Conservation (phyloP, 371 early-diverging fungal species). For the Choanephora cucurbitarum region DNA sequence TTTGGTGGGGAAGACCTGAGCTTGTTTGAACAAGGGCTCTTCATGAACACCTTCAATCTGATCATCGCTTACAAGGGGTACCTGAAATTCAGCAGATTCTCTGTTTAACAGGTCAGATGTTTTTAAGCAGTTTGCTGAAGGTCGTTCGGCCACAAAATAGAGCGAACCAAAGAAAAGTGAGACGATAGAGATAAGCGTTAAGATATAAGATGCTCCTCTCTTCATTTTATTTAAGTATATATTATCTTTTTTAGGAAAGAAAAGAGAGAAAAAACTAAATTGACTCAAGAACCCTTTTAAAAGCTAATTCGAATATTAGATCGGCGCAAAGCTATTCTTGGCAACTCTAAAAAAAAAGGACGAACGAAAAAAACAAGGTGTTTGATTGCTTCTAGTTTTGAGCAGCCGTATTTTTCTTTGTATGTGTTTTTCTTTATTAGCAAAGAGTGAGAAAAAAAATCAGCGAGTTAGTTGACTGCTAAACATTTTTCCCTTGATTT, state of each 20-base stretch:
- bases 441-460: no score
- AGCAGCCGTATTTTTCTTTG: no score
- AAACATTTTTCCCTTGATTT: neutral
- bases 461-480: no score
- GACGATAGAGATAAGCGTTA: constrained; percentile 13
- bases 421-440: no score
- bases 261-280: constrained; percentile 1
- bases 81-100: constrained; percentile 3
- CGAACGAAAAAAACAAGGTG: no score
- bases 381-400: no score
- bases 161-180: constrained; percentile 23
- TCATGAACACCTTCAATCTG: neutral
- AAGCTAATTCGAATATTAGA: no score
- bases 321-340: no score
- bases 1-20: no score
- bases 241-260: neutral
- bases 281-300: neutral
- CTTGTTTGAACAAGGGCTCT: neutral
- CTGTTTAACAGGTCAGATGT: constrained; percentile 10
- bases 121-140: constrained; percentile 10
- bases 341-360: no score
- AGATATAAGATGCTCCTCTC: constrained; percentile 17
- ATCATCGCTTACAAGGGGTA: neutral
- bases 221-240: constrained; percentile 21
- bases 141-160: constrained; percentile 16